These are phyloP conservation scores for Jackrogersella multiformis DNA, from an alignment of 495 filamentous ascomycete genomes.

Conservation along the genomic window DNA sequence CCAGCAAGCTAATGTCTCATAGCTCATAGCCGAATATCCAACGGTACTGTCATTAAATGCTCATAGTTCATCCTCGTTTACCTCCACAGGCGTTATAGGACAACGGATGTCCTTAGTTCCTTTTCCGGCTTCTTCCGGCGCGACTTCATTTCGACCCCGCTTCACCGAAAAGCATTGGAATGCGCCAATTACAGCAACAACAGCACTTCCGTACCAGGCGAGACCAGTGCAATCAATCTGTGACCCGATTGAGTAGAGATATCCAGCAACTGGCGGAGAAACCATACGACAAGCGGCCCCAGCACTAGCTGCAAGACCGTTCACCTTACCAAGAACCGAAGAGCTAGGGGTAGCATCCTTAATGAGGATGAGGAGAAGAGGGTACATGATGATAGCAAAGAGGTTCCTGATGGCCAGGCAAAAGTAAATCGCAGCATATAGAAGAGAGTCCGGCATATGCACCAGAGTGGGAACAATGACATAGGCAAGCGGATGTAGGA, in stretches of 20 bases:
- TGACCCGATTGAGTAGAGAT: conserved; percentile 74
- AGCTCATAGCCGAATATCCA: neutral
- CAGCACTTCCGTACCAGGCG: conserved; percentile 78
- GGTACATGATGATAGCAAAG: conserved; percentile 79
- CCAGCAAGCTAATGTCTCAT: neutral
- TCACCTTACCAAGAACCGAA: conserved; percentile 76
- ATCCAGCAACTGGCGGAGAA: conserved; percentile 78
- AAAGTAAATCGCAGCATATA: conserved; percentile 77
- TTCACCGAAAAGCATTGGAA: conserved; percentile 74
- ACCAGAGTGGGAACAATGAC: conserved; percentile 76
- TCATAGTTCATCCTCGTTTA: conserved; percentile 9
- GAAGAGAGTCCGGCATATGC: conserved; percentile 63
- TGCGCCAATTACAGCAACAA: conserved; percentile 74
- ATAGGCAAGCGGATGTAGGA: conserved; percentile 80
- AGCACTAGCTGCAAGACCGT: conserved; percentile 81
- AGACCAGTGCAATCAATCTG: conserved; percentile 74
- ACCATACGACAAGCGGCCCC: conserved; percentile 80
- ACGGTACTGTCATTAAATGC: neutral
- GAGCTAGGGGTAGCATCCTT: conserved; percentile 80
- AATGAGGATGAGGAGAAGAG: conserved; percentile 81
- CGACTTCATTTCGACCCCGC: conserved; percentile 45
- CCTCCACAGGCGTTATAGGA: neutral
- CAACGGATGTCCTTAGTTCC: neutral
- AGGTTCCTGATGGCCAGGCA: conserved; percentile 77
- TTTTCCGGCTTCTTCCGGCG: conserved; percentile 15